Percentiles rank a stretch among this genome's conserved stretches.
These are phyloP conservation scores for Filobasidium floriforme DNA, from an alignment of 768 basidiomycete genomes.

Conservation along the genomic window DNA sequence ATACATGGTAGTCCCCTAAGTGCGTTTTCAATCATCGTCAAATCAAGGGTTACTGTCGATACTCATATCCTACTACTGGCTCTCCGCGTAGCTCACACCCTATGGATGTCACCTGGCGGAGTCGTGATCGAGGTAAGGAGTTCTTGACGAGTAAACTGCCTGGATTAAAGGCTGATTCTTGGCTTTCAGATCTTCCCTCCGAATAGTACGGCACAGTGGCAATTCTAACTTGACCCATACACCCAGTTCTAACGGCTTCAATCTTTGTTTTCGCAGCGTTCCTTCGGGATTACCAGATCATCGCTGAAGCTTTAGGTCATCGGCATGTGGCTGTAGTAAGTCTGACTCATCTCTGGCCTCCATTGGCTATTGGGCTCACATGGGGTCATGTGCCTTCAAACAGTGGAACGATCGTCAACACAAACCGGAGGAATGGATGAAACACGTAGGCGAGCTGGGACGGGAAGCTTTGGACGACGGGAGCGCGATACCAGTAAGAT, in stretches of 20 bases:
- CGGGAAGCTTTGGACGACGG: too few species aligned
- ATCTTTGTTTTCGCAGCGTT: neutral
- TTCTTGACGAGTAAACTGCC: neutral
- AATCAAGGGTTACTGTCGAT: too few species aligned
- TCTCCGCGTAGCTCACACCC: neutral
- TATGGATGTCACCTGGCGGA: neutral
- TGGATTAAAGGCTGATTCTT: neutral
- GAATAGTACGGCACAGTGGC: neutral
- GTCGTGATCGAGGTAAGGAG: neutral
- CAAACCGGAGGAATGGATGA: too few species aligned
- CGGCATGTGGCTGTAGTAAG: neutral
- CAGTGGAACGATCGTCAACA: too few species aligned
- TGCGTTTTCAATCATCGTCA: neutral
- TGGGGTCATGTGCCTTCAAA: too few species aligned
- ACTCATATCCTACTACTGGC: neutral
- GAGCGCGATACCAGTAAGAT: too few species aligned
- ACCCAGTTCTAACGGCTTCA: neutral
- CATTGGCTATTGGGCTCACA: too few species aligned
- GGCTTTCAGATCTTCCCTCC: neutral
- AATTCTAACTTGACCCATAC: neutral
- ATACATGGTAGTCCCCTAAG: neutral
- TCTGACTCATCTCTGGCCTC: too few species aligned
- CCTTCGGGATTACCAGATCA: neutral
- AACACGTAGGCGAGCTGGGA: too few species aligned
- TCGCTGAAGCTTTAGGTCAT: neutral